Percentiles rank a stretch among this genome's conserved stretches.
Conservation (phyloP, 2,329 filamentous ascomycete genomes). For the Fusarium nurragi region DNA sequence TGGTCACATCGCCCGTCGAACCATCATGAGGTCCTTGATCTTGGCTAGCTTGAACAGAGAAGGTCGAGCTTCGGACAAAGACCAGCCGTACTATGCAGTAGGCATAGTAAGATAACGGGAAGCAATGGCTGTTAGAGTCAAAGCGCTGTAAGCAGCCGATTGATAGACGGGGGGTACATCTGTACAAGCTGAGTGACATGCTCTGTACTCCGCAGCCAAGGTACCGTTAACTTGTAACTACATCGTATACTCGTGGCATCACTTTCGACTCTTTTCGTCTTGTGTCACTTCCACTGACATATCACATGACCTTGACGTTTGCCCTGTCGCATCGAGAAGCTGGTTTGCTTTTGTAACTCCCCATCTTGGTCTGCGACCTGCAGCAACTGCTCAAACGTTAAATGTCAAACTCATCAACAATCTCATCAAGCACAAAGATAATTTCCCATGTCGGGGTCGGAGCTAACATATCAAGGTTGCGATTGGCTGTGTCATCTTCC, state of each 20-base stretch:
- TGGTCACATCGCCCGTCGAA: conserved; percentile 23
- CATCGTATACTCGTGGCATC: background rate
- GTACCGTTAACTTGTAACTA: background rate
- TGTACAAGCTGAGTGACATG: no score
- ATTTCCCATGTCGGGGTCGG: conserved; percentile 41
- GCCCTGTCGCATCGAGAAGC: conserved; percentile 2
- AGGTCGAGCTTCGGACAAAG: conserved; percentile 23
- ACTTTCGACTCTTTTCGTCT: background rate
- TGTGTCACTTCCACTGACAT: background rate
- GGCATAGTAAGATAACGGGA: background rate
- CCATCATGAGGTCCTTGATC: conserved; percentile 9
- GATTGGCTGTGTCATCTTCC: conserved; percentile 31
- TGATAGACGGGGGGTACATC: background rate
- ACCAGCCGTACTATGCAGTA: background rate
- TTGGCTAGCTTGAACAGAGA: conserved; percentile 10
- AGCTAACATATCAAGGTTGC: background rate
- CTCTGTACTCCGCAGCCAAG: background rate
- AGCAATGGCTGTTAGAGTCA: background rate
- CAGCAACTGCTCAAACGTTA: background rate
- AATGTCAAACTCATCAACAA: conserved; percentile 19
- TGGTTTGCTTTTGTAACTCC: conserved; percentile 19
- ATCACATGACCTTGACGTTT: background rate
- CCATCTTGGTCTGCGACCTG: background rate
- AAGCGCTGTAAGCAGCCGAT: background rate
- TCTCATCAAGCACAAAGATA: conserved; percentile 33